Percentiles rank a stretch among this genome's conserved stretches.
Evolutionary conservation across 2,329 filamentous ascomycete species (phyloP).

Genomic region (Exophiala oligosperma): DNA sequence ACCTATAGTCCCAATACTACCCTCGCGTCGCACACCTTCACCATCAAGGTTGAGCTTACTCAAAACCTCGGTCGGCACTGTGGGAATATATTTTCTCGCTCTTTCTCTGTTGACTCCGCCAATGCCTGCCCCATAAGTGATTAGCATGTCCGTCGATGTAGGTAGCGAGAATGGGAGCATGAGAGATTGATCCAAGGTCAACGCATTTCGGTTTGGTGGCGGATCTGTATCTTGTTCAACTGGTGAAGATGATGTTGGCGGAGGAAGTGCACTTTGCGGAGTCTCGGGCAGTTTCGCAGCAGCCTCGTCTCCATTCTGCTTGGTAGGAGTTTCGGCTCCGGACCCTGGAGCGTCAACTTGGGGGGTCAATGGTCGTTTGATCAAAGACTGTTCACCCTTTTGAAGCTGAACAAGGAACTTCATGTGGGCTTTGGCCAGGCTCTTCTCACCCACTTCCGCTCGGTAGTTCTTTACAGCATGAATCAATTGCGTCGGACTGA

Average conservation of each 20-base stretch:
- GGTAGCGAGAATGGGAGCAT: slow-evolving; percentile 95
- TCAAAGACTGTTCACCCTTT: slow-evolving; percentile 60
- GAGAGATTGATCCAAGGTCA: slow-evolving; percentile 83
- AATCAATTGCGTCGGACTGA: slow-evolving; percentile 85
- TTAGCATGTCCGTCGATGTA: slow-evolving; percentile 94
- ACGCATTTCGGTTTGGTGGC: slow-evolving; percentile 31
- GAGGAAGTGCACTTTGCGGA: slow-evolving; percentile 8
- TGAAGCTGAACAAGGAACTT: slow-evolving; percentile 83
- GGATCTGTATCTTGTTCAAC: slow-evolving; percentile 27
- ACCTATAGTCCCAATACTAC: slow-evolving; percentile 20
- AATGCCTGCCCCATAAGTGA: slow-evolving; percentile 92
- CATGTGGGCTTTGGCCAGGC: slow-evolving; percentile 80
- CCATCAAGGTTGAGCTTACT: slow-evolving; percentile 61
- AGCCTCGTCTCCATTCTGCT: slow-evolving; percentile 12
- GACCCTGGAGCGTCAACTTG: slow-evolving; percentile 36
- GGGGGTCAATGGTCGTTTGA: slow-evolving; percentile 53
- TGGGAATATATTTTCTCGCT: slow-evolving; percentile 93
- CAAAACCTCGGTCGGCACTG: slow-evolving; percentile 89
- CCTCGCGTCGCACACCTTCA: slow-evolving; percentile 15
- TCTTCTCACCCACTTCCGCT: slow-evolving; percentile 92
- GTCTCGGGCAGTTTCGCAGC: slow-evolving; percentile 20
- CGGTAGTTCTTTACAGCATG: slow-evolving; percentile 92
- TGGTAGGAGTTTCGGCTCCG: slow-evolving; percentile 17
- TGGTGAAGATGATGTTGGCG: slow-evolving; percentile 20
- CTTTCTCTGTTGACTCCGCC: slow-evolving; percentile 88